Conservation (phyloP, 2,329 filamentous ascomycete species). For the Biscogniauxia marginata region DNA sequence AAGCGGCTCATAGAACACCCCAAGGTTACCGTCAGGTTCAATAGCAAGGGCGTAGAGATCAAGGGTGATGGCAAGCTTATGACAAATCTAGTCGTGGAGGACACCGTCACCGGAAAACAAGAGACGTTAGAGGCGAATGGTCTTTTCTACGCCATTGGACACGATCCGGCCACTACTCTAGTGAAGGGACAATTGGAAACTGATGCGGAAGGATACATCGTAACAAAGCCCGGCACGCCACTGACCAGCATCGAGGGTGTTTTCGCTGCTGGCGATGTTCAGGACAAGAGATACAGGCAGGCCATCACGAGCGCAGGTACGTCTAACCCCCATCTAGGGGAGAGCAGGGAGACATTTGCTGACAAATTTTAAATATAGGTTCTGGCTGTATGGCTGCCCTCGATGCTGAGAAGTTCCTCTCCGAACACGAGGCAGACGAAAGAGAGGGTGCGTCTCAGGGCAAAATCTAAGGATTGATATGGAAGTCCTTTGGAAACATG, state of each 20-base stretch:
- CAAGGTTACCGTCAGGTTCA: slow-evolving; percentile 89
- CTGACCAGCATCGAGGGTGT: slow-evolving; percentile 87
- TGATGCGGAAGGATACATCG: slow-evolving; percentile 86
- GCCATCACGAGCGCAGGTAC: slow-evolving; percentile 94
- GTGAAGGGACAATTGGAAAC: slow-evolving; percentile 88
- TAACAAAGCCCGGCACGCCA: slow-evolving; percentile 81
- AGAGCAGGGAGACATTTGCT: slow-evolving; percentile 5
- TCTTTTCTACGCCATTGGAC: slow-evolving; percentile 95
- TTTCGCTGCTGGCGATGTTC: slow-evolving; percentile 95
- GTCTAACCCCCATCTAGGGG: slow-evolving; percentile 34
- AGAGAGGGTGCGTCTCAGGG: slow-evolving; percentile 34
- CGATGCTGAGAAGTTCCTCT: slow-evolving; percentile 90
- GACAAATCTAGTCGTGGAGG: slow-evolving; percentile 81
- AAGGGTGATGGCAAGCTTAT: slow-evolving; percentile 86
- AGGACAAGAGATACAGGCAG: slow-evolving; percentile 97
- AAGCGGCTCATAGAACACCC: slow-evolving; percentile 76
- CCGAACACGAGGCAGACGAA: slow-evolving; percentile 65
- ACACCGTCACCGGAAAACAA: slow-evolving; percentile 71
- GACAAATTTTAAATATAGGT: slow-evolving; percentile 47
- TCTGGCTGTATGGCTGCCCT: slow-evolving; percentile 94
- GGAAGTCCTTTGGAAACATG: not conserved
- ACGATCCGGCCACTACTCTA: slow-evolving; percentile 88
- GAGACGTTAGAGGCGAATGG: slow-evolving; percentile 89
- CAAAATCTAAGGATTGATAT: slow-evolving; percentile 25
- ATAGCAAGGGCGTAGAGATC: slow-evolving; percentile 78